Evolutionary conservation across 164 flowering plant genomes (phyloP).

Genomic region (Tetracentron sinense): DNA sequence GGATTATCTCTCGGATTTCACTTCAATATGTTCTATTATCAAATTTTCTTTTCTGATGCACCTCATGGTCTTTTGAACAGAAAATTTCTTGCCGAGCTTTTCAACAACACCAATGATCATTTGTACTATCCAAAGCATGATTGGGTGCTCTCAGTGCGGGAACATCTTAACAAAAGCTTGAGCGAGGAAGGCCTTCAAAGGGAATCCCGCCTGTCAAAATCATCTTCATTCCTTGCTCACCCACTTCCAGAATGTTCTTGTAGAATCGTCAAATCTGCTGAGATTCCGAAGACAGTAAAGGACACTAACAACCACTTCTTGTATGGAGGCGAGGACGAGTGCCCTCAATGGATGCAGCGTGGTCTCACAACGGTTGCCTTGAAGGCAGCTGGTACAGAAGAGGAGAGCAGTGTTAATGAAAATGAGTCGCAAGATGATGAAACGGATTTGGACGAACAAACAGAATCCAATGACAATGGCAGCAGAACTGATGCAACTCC

Average conservation of each 20-base stretch:
- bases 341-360: conserved; percentile 80
- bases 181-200: conserved; percentile 60
- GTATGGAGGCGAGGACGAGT: conserved; percentile 69
- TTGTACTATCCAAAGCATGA: conserved; percentile 67
- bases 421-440: conserved; percentile 49
- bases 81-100: conserved; percentile 51
- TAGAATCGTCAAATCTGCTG: conserved; percentile 34
- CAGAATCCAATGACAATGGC: conserved; percentile 31
- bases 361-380: conserved; percentile 26
- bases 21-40: background rate
- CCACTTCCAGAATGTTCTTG: conserved; percentile 98
- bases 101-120: conserved; percentile 58
- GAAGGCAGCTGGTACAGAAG: conserved; percentile 21
- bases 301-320: conserved; percentile 30
- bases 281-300: conserved; percentile 26
- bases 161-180: conserved; percentile 81
- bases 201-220: conserved; percentile 52
- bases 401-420: conserved; percentile 32
- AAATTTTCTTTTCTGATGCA: background rate
- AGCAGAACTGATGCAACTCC: conserved; percentile 19
- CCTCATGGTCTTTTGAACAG: conserved; percentile 35
- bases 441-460: conserved; percentile 34
- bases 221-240: conserved; percentile 70
- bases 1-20: no score
- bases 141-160: conserved; percentile 68